Percentiles rank a stretch among this genome's conserved stretches.
These are phyloP conservation scores for Solanum microdontum DNA, from an alignment of 257 asterid genomes.

Conservation along the genomic window DNA sequence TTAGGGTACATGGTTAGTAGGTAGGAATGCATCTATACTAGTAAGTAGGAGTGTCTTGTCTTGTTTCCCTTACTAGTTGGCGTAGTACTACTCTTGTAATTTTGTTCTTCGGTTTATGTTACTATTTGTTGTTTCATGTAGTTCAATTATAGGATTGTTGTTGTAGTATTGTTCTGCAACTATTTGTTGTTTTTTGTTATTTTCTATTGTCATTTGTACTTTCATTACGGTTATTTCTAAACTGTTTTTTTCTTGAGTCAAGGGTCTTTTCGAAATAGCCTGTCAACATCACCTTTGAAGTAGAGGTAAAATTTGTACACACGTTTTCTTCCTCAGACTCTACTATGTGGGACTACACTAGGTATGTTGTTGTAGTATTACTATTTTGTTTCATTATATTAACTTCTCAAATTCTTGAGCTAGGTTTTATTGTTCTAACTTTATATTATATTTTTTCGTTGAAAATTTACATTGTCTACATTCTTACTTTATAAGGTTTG, in stretches of 20 bases:
- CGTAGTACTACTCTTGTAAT: not conserved
- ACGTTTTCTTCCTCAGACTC: not conserved
- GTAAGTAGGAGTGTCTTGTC: not conserved
- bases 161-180: not conserved
- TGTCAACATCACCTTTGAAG: not conserved
- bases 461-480: too few relatives aligned
- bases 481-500: not conserved
- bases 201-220: too few relatives aligned
- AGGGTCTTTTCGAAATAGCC: not conserved
- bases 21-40: not conserved
- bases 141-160: not conserved
- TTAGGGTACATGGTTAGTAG: not conserved
- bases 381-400: not conserved
- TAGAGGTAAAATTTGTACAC: not conserved
- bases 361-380: not conserved
- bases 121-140: not conserved
- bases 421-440: not conserved
- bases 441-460: too few relatives aligned
- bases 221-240: too few relatives aligned
- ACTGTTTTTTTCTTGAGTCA: not conserved
- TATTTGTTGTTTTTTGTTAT: too few relatives aligned
- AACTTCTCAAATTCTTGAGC: not conserved
- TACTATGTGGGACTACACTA: not conserved
- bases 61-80: not conserved
- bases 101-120: not conserved